Percentiles rank a stretch among this genome's conserved stretches.
Conservation (phyloP, 495 filamentous ascomycete species). For the Physcia stellaris region DNA sequence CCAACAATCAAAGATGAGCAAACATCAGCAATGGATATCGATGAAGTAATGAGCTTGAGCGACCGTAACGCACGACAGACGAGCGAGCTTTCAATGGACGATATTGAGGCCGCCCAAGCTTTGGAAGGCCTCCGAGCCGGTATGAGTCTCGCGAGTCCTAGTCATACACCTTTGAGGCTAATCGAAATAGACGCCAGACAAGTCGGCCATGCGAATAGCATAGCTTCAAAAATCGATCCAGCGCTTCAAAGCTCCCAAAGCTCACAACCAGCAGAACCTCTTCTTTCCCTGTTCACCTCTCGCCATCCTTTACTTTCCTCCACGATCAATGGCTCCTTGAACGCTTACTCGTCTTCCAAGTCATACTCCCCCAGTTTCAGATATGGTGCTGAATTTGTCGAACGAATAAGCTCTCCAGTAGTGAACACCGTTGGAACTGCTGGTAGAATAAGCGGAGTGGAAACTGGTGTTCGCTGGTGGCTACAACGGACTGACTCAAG, state of each 20-base stretch:
- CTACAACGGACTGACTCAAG: slow-evolving; percentile 33
- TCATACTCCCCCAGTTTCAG: slow-evolving; percentile 77
- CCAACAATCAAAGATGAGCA: no score
- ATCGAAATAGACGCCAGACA: no score
- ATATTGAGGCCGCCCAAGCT: slow-evolving; percentile 81
- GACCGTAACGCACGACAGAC: no score
- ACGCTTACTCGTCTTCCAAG: slow-evolving; percentile 70
- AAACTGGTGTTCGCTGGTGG: slow-evolving; percentile 68
- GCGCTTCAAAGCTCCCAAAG: neutral
- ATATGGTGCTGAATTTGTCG: slow-evolving; percentile 71
- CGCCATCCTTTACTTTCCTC: slow-evolving; percentile 66
- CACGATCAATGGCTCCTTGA: slow-evolving; percentile 66
- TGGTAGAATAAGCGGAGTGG: slow-evolving; percentile 68
- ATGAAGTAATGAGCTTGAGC: no score
- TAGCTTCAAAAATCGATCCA: neutral
- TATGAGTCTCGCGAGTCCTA: no score
- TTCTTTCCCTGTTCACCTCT: slow-evolving; percentile 66
- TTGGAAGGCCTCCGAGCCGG: slow-evolving; percentile 72
- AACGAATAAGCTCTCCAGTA: slow-evolving; percentile 67
- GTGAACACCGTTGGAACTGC: slow-evolving; percentile 72
- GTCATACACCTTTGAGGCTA: no score
- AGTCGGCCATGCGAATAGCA: neutral
- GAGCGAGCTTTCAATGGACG: slow-evolving; percentile 54
- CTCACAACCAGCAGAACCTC: slow-evolving; percentile 39
- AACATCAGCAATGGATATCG: no score